Percentiles rank a stretch among this genome's conserved stretches.
Conservation (phyloP, 306 rosid genomes). For the Medicago ruthenica region DNA sequence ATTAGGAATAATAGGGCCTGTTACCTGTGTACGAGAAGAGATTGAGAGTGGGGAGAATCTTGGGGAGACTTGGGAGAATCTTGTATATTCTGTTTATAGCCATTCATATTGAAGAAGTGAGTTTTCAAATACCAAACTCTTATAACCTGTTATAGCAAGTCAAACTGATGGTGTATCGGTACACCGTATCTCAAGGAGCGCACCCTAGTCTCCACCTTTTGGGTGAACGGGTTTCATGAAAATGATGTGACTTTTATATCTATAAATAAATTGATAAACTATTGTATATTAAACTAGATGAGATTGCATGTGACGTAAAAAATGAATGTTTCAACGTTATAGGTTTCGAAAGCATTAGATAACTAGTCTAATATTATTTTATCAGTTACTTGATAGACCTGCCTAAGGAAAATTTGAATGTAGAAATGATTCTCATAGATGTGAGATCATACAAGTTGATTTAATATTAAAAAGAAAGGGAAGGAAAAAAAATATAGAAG, state of each 20-base stretch:
- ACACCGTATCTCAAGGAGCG: neutral
- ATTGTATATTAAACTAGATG: no score
- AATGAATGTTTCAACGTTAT: neutral
- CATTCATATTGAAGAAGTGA: neutral
- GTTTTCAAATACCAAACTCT: neutral
- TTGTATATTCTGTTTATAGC: neutral
- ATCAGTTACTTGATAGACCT: neutral
- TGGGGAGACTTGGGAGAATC: no score
- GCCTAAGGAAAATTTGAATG: neutral
- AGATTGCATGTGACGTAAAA: neutral
- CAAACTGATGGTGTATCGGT: neutral
- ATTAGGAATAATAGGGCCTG: no score
- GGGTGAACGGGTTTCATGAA: neutral
- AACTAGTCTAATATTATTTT: neutral
- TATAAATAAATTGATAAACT: neutral
- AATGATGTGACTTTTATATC: neutral
- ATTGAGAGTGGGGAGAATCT: no score
- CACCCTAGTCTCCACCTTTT: neutral
- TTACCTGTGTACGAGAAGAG: no score
- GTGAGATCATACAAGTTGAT: neutral
- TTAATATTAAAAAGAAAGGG: neutral
- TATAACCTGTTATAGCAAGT: neutral
- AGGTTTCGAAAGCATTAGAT: conserved; percentile 1
- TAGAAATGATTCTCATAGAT: neutral
- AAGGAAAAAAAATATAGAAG: neutral